A percentile compares a stretch with the other conserved stretches of the same genome.
These are phyloP conservation scores for Aspergillus sergii DNA, from an alignment of 2,329 filamentous ascomycete species.

Conservation along the genomic window DNA sequence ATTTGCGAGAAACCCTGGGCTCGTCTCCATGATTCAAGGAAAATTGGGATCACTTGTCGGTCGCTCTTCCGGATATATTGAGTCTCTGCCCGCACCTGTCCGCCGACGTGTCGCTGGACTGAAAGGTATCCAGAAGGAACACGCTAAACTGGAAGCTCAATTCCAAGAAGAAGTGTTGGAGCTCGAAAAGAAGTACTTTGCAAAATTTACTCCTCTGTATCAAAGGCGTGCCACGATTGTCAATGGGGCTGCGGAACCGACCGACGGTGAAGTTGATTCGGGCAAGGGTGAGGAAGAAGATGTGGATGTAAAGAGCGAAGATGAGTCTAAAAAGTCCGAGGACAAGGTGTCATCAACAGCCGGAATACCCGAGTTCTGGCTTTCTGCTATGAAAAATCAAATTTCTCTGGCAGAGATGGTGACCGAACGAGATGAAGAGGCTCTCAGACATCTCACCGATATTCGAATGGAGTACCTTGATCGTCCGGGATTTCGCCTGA, in stretches of 20 bases:
- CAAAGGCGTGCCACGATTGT: slow-evolving; percentile 91
- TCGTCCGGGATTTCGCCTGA: slow-evolving; percentile 94
- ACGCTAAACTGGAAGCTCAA: slow-evolving; percentile 95
- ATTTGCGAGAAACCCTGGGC: slow-evolving; percentile 91
- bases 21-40: slow-evolving; percentile 97
- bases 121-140: slow-evolving; percentile 98
- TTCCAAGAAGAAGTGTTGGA: slow-evolving; percentile 98
- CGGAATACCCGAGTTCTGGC: slow-evolving; percentile 98
- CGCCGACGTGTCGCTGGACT: slow-evolving; percentile 92
- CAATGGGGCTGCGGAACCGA: slow-evolving; percentile 84
- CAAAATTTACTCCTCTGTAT: slow-evolving; percentile 97
- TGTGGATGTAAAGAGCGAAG: slow-evolving; percentile 62
- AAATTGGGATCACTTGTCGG: slow-evolving; percentile 92
- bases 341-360: slow-evolving; percentile 54
- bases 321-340: slow-evolving; percentile 52
- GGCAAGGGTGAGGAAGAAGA: slow-evolving; percentile 79
- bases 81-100: slow-evolving; percentile 86
- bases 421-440: slow-evolving; percentile 93
- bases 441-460: slow-evolving; percentile 85
- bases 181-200: slow-evolving; percentile 99
- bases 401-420: slow-evolving; percentile 97
- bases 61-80: slow-evolving; percentile 94
- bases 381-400: slow-evolving; percentile 99
- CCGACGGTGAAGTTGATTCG: slow-evolving; percentile 80
- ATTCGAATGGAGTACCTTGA: slow-evolving; percentile 99